Conservation (phyloP, 2,329 filamentous ascomycete genomes). For the Neofusicoccum parvum region DNA sequence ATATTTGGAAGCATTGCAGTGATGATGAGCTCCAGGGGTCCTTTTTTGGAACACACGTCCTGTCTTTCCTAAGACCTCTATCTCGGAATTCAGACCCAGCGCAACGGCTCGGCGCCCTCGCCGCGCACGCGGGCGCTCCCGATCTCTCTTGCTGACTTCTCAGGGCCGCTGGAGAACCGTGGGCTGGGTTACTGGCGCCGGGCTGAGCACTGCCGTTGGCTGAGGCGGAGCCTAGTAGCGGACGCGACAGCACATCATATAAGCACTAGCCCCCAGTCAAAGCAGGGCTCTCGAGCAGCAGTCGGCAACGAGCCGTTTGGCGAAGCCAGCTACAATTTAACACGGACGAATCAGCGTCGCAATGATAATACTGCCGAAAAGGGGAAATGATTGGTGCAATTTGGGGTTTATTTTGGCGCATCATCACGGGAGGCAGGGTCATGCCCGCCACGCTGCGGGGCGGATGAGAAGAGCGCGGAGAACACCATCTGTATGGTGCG, state of each 20-base stretch:
- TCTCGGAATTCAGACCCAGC: constrained; percentile 13
- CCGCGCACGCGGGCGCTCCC: constrained; percentile 16
- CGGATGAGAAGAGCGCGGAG: constrained; percentile 12
- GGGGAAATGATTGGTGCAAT: constrained; percentile 4
- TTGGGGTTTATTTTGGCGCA: constrained; percentile 17
- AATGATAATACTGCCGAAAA: not conserved
- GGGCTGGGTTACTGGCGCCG: constrained; percentile 6
- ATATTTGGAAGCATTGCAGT: not conserved
- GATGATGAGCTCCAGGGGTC: not conserved
- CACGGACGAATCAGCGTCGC: constrained; percentile 3
- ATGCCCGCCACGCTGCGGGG: not conserved
- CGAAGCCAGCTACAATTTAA: not conserved
- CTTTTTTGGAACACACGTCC: constrained; percentile 10
- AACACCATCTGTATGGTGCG: not conserved
- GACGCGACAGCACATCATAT: constrained; percentile 16
- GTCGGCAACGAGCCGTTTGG: constrained; percentile 9
- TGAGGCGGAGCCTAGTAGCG: constrained; percentile 3
- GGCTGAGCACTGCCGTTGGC: constrained; percentile 11
- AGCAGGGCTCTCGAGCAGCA: not conserved
- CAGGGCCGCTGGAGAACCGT: constrained; percentile 16
- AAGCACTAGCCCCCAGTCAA: constrained; percentile 9
- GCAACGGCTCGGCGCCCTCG: constrained; percentile 12
- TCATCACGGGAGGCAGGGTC: not conserved
- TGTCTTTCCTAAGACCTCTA: constrained; percentile 16
- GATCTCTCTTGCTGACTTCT: constrained; percentile 8